Evolutionary conservation across 768 basidiomycete genomes (phyloP).

Genomic region (Pleurotus tuber-regium): DNA sequence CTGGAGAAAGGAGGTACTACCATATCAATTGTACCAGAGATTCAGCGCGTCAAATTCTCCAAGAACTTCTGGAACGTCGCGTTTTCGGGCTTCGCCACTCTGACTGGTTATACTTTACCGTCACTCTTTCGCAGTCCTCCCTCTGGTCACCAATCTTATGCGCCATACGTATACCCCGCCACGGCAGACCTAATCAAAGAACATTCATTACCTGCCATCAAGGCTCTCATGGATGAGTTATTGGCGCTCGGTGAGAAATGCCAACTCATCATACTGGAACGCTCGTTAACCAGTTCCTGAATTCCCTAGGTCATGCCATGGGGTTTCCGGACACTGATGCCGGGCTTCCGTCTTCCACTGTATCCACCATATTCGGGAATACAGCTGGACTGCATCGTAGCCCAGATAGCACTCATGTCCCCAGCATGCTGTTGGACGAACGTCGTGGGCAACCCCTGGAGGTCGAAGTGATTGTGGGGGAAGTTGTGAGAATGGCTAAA

Average conservation of each 20-base stretch:
- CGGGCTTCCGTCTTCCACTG: constrained; percentile 45
- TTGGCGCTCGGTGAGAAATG: constrained; percentile 33
- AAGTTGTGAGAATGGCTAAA: constrained; percentile 53
- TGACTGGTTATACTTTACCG: constrained; percentile 48
- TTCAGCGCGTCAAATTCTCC: constrained; percentile 58
- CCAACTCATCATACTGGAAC: too few species aligned
- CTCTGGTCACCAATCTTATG: constrained; percentile 30
- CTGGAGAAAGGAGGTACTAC: constrained; percentile 47
- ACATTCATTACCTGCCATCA: constrained; percentile 46
- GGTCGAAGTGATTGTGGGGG: constrained; percentile 64
- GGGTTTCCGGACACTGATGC: constrained; percentile 45
- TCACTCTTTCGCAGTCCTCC: constrained; percentile 51
- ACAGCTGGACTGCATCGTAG: constrained; percentile 36
- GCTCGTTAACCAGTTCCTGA: too few species aligned
- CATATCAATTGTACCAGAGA: constrained; percentile 48
- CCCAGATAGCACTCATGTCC: constrained; percentile 44
- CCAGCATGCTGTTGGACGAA: constrained; percentile 64
- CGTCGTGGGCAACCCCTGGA: constrained; percentile 57
- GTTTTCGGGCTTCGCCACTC: constrained; percentile 50
- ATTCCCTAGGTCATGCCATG: constrained; percentile 41
- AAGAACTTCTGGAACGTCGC: constrained; percentile 68
- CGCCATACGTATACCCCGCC: constrained; percentile 35
- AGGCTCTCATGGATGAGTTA: constrained; percentile 44
- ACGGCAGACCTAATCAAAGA: constrained; percentile 40
- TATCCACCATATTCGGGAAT: constrained; percentile 34